Conservation (phyloP, 1,139 yeast genomes). For the Torulaspora pretoriensis region DNA sequence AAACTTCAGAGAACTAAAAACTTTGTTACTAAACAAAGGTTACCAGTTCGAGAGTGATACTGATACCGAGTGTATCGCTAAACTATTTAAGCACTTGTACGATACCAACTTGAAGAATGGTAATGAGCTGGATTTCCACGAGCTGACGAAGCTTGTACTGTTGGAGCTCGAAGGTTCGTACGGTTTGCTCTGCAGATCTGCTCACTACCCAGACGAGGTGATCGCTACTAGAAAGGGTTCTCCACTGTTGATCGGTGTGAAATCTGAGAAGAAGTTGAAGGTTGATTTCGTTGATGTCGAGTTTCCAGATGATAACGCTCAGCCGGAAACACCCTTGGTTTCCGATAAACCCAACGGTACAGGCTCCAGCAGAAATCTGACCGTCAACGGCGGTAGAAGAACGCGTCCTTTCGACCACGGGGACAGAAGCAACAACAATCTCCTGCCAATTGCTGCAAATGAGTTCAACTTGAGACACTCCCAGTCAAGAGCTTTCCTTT, state of each 20-base stretch:
- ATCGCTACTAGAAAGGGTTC: conserved; percentile 98
- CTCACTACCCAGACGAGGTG: conserved; percentile 91
- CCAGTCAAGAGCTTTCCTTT: conserved; percentile 86
- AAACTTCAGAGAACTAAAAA: conserved; percentile 85
- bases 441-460: conserved; percentile 46
- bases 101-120: conserved; percentile 70
- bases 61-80: conserved; percentile 97
- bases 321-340: conserved; percentile 36
- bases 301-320: conserved; percentile 61
- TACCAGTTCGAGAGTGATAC: conserved; percentile 86
- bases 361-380: conserved; percentile 19
- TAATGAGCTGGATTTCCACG: conserved; percentile 76
- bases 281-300: conserved; percentile 98
- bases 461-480: conserved; percentile 66
- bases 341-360: conserved; percentile 23
- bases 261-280: conserved; percentile 89
- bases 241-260: conserved; percentile 94
- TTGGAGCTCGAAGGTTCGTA: conserved; percentile 96
- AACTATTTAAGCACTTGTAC: conserved; percentile 85
- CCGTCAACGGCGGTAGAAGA: conserved; percentile 19
- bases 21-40: conserved; percentile 76
- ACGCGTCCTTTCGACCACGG: conserved; percentile 31
- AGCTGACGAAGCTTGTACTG: conserved; percentile 86
- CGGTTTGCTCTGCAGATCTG: conserved; percentile 87
- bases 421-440: conserved; percentile 31